Evolutionary conservation across 1,139 yeast species (phyloP).

Genomic region (Kurtzmaniella quercitrusa): DNA sequence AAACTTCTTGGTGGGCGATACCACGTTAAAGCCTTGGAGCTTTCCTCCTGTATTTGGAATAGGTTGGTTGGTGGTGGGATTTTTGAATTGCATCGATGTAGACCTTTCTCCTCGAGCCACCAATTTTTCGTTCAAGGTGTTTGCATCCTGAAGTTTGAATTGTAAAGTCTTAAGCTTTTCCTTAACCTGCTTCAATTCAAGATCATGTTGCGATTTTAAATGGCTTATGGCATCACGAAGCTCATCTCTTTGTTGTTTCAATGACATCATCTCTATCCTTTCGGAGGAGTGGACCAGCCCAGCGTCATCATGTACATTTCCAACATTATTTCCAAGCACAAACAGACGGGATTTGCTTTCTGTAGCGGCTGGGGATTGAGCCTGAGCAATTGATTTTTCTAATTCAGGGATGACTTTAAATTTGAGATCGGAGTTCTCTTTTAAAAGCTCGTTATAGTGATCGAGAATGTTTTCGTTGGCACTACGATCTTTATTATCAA

Average conservation of each 20-base stretch:
- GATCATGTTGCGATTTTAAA: slow-evolving; percentile 31
- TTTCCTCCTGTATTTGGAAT: slow-evolving; percentile 29
- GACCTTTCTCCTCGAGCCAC: background rate
- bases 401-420: slow-evolving; percentile 39
- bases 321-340: slow-evolving; percentile 15
- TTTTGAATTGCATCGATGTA: background rate
- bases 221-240: slow-evolving; percentile 50
- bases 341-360: background rate
- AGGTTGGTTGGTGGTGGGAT: slow-evolving; percentile 1
- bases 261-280: slow-evolving; percentile 28
- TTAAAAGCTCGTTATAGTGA: slow-evolving; percentile 36
- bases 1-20: slow-evolving; percentile 33
- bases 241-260: slow-evolving; percentile 55
- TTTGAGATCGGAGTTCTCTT: slow-evolving; percentile 43
- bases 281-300: slow-evolving; percentile 6
- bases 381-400: slow-evolving; percentile 18
- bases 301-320: slow-evolving; percentile 5
- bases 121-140: slow-evolving; percentile 25
- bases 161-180: slow-evolving; percentile 45
- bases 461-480: slow-evolving; percentile 23
- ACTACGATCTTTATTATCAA: slow-evolving; percentile 11
- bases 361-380: background rate
- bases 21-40: slow-evolving; percentile 40
- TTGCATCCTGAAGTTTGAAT: slow-evolving; percentile 31
- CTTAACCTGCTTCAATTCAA: slow-evolving; percentile 34